These are phyloP conservation scores for Fistulinella cinereoalba DNA, from an alignment of 1,284 basidiomycete species.

Conservation along the genomic window DNA sequence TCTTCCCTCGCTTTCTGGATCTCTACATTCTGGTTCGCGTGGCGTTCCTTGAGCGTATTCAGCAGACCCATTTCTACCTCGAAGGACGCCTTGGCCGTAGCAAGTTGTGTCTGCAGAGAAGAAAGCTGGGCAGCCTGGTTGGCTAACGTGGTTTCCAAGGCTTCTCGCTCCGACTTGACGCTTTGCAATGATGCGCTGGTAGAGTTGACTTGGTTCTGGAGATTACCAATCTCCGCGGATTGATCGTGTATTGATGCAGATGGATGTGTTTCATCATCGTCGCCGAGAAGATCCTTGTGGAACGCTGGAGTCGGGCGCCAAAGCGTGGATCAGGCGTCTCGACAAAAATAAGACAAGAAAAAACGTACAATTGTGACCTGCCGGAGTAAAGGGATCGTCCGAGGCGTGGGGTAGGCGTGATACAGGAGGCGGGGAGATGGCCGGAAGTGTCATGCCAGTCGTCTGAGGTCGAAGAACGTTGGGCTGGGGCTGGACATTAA, in stretches of 20 bases:
- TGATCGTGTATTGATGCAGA: constrained; percentile 61
- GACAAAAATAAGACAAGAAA: constrained; percentile 10
- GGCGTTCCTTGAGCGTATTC: constrained; percentile 70
- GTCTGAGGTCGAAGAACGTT: constrained; percentile 40
- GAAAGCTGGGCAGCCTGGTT: constrained; percentile 70
- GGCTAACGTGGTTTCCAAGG: constrained; percentile 56
- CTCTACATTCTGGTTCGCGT: constrained; percentile 67
- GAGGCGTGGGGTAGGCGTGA: constrained; percentile 19
- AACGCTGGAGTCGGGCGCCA: constrained; percentile 24
- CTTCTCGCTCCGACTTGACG: constrained; percentile 55
- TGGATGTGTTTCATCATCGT: constrained; percentile 55
- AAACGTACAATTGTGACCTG: constrained; percentile 27
- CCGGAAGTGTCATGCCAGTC: constrained; percentile 15
- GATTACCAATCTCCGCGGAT: constrained; percentile 82
- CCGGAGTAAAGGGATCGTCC: constrained; percentile 44
- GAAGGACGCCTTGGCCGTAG: constrained; percentile 75
- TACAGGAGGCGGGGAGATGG: constrained; percentile 18
- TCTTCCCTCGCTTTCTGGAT: constrained; percentile 79
- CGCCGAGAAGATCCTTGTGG: constrained; percentile 61
- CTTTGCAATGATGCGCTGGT: constrained; percentile 69
- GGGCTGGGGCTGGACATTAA: constrained; percentile 33
- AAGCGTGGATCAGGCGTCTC: constrained; percentile 12
- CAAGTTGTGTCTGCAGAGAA: constrained; percentile 70
- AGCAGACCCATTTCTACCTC: constrained; percentile 83
- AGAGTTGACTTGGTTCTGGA: constrained; percentile 80